Evolutionary conservation across 1,284 basidiomycete genomes (phyloP).

Genomic region (Rhodotorula sp.): DNA sequence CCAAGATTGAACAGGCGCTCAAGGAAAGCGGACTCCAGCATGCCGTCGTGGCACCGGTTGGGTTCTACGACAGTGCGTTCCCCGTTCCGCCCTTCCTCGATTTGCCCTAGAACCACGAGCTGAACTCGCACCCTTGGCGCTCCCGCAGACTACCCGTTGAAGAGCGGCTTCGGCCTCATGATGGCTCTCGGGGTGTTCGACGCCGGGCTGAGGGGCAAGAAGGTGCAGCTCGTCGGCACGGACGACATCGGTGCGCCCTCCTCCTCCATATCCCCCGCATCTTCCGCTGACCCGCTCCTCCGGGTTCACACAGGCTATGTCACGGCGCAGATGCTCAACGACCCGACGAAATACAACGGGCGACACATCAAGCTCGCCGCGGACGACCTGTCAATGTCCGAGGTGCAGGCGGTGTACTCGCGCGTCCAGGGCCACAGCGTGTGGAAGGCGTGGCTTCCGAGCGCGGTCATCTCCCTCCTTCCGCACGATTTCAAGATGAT

Average conservation of each 20-base stretch:
- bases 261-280: fast-evolving
- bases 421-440: not conserved
- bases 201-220: conserved; percentile 13
- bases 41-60: conserved; percentile 12
- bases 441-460: conserved; percentile 14
- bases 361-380: conserved; percentile 20
- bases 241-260: conserved; percentile 17
- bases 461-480: not conserved
- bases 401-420: conserved; percentile 5
- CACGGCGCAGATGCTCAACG: conserved; percentile 14
- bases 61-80: conserved; percentile 14
- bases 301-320: conserved; percentile 15
- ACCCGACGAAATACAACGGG: conserved; percentile 6
- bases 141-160: conserved; percentile 6
- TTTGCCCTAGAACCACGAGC: not conserved
- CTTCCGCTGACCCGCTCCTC: too few species aligned
- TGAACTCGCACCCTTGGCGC: not conserved
- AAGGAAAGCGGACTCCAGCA: conserved; percentile 13
- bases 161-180: not conserved
- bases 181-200: conserved; percentile 22
- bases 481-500: conserved; percentile 22
- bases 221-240: conserved; percentile 18
- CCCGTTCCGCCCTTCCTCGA: too few species aligned
- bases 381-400: conserved; percentile 18
- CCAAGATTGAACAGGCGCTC: conserved; percentile 22